Evolutionary conservation across 2,329 filamentous ascomycete species (phyloP).

Genomic region (Fusarium buxicola): DNA sequence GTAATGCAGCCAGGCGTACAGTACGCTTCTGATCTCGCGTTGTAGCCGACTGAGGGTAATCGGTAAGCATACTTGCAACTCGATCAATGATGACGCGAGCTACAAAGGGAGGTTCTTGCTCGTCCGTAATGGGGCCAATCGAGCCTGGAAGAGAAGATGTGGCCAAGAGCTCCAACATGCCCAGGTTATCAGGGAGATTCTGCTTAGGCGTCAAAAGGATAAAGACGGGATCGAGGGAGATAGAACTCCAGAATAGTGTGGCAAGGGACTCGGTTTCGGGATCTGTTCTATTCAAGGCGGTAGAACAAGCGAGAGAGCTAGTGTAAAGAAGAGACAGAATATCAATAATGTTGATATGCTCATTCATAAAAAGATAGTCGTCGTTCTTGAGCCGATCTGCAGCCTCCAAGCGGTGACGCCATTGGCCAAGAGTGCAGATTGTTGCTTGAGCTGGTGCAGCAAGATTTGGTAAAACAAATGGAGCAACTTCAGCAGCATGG

Average conservation of each 20-base stretch:
- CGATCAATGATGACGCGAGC: slow-evolving; percentile 68
- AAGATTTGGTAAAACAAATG: slow-evolving; percentile 68
- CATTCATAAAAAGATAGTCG: slow-evolving; percentile 55
- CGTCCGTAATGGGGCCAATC: slow-evolving; percentile 72
- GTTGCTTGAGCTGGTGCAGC: slow-evolving; percentile 68
- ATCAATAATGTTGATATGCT: slow-evolving; percentile 70
- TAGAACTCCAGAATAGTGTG: slow-evolving; percentile 72
- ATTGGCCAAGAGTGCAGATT: slow-evolving; percentile 68
- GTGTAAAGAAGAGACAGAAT: slow-evolving; percentile 76
- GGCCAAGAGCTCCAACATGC: slow-evolving; percentile 73
- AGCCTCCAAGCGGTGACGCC: slow-evolving; percentile 64
- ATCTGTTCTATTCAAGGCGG: slow-evolving; percentile 49
- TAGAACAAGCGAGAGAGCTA: slow-evolving; percentile 70
- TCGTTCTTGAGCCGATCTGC: slow-evolving; percentile 57
- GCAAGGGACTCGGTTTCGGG: slow-evolving; percentile 47
- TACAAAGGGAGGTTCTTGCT: slow-evolving; percentile 56
- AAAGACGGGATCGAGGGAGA: slow-evolving; percentile 74
- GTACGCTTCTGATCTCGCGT: slow-evolving; percentile 55
- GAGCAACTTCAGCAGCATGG: slow-evolving; percentile 68
- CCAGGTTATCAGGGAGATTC: slow-evolving; percentile 69
- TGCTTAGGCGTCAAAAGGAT: slow-evolving; percentile 77
- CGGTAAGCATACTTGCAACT: slow-evolving; percentile 71
- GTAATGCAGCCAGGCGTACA: slow-evolving; percentile 61
- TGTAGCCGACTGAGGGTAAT: slow-evolving; percentile 58
- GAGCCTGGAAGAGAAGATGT: slow-evolving; percentile 73